phyloP scores from a whole-genome alignment of 2,329 filamentous ascomycete species.

The Myriosclerotinia duriaeana region DNA sequence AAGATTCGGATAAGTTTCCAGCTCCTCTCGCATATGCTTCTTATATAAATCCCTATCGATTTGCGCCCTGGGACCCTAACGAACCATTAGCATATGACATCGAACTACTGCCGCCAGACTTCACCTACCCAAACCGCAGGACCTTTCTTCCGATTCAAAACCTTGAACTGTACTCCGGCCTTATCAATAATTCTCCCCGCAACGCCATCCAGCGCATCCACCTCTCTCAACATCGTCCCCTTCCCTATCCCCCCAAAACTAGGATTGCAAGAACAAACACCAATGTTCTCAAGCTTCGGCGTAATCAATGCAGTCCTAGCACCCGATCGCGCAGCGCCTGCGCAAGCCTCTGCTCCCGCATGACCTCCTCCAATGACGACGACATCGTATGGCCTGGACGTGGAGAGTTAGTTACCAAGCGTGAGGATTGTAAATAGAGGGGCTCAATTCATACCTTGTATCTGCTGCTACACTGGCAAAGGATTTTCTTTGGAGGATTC shows the following conservation, averaged over 20 bases:
- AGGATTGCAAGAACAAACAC: slow-evolving; percentile 94
- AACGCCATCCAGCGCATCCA: slow-evolving; percentile 91
- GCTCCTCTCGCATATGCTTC: slow-evolving; percentile 85
- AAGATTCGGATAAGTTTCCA: slow-evolving; percentile 73
- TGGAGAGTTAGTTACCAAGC: neutral
- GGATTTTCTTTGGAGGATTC: slow-evolving; percentile 17
- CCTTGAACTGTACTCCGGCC: slow-evolving; percentile 88
- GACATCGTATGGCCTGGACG: slow-evolving; percentile 67
- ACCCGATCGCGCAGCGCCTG: slow-evolving; percentile 84
- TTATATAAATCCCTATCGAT: slow-evolving; percentile 91
- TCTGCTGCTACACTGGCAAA: slow-evolving; percentile 22
- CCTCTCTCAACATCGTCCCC: slow-evolving; percentile 90
- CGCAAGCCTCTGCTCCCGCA: slow-evolving; percentile 89
- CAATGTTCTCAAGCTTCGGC: slow-evolving; percentile 82
- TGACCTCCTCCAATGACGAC: slow-evolving; percentile 95
- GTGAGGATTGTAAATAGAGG: neutral
- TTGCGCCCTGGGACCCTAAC: slow-evolving; percentile 80
- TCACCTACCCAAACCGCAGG: slow-evolving; percentile 77
- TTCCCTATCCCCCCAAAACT: slow-evolving; percentile 99
- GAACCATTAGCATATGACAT: neutral
- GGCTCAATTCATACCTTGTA: slow-evolving; percentile 20
- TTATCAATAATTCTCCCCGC: slow-evolving; percentile 88
- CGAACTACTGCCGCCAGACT: neutral
- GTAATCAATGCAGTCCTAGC: slow-evolving; percentile 89
- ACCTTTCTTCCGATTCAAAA: slow-evolving; percentile 85